Base-by-base conservation (phyloP, 2,329 filamentous ascomycete species). In the Stagonosporopsis rhizophila region DNA sequence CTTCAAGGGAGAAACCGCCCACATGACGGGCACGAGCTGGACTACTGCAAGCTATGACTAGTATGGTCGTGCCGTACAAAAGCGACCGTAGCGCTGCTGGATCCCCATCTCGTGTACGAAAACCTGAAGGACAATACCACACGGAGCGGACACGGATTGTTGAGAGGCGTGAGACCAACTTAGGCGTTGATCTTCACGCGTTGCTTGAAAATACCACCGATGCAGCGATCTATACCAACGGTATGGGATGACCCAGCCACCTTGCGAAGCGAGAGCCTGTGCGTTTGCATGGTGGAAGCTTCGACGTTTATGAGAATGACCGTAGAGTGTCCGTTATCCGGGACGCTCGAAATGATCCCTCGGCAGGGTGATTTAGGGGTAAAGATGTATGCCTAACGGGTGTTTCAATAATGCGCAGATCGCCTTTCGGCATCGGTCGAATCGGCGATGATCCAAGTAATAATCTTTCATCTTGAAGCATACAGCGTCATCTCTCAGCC, bases 11-110 rank as follows among this genome's bases (percentile, higher is more conserved):
- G 17, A 46, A 17, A 35, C 28, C 27, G 19, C 28, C 23, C 28
- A 28, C 28, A 14, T 25, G 41, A 47, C 37, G 47, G 38, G 38
- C 42, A 38, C 22, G 42, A 58, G 37, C 27, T 22, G 45, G 20
- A 38, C 44, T 60, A 55, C 56, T 64, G 58, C 64, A 61, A 61
- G 59, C 57, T 57, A 58, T 50, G 39, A 41, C 53, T 22, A 50
- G 56, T 56, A 55, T 57, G 34, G 15, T 46, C 15, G 48, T 46
- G 42, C 39, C 42, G 32, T 49, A 47, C 30, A 15, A 20, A 22
- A 34, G 27, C 38, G 37, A 58, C 23, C 34, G 48, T 59, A 51
- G 52, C 44, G 56, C 55, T 42, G 41, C 37, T 47, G 30, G 30
- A 9, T 40, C 20, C 25, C 38, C 28, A 15, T 30, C 11, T 42